Percentiles rank a stretch among this genome's conserved stretches.
phyloP scores from a whole-genome alignment of 371 early-diverging fungal genomes.

The Saksenaea oblongispora region DNA sequence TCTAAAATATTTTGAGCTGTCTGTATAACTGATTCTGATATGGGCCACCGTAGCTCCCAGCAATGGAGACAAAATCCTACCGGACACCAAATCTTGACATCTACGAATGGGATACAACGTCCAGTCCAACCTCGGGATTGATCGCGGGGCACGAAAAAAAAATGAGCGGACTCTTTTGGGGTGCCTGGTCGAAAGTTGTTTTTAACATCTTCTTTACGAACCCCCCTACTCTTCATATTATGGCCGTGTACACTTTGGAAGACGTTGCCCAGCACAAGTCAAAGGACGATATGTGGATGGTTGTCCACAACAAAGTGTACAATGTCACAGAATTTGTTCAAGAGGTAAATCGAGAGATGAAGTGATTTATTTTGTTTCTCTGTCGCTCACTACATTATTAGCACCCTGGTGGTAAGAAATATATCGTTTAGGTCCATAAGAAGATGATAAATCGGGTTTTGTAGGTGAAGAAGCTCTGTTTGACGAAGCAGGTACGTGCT shows the following conservation, averaged over 20 bases:
- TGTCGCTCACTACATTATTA: slow-evolving; percentile 9
- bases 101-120: not conserved
- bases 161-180: not conserved
- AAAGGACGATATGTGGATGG: slow-evolving; percentile 65
- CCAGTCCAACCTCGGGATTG: not conserved
- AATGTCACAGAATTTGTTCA: slow-evolving; percentile 78
- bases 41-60: too few relatives aligned
- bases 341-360: slow-evolving; percentile 48
- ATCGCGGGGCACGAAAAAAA: slow-evolving; percentile 2
- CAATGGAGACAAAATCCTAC: too few relatives aligned
- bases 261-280: slow-evolving; percentile 65
- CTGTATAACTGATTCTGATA: too few relatives aligned
- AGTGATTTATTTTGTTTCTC: not conserved
- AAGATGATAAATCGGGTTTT: not conserved
- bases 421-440: not conserved
- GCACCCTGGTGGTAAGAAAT: slow-evolving; percentile 52
- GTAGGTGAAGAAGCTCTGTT: slow-evolving; percentile 64
- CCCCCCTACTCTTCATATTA: slow-evolving; percentile 15
- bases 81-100: not conserved
- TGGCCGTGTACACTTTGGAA: slow-evolving; percentile 43
- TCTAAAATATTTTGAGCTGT: too few relatives aligned
- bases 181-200: slow-evolving; percentile 7
- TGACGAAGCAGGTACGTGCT: slow-evolving; percentile 52
- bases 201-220: slow-evolving; percentile 6
- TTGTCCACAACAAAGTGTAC: slow-evolving; percentile 84